Conservation (phyloP, 495 filamentous ascomycete species). For the Penicillium turbatum region DNA sequence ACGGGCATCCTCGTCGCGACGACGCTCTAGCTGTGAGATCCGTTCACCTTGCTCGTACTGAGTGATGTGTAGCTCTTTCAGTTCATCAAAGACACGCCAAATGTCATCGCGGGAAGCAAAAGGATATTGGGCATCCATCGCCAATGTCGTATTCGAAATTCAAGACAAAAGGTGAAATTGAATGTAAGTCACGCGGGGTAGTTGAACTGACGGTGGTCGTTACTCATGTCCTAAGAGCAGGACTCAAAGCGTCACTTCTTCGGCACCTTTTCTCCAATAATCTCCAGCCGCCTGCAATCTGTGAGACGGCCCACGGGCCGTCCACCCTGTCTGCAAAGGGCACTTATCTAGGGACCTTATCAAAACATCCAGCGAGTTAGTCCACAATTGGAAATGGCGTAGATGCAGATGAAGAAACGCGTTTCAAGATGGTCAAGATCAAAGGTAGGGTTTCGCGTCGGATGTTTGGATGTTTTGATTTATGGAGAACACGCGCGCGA, state of each 20-base stretch:
- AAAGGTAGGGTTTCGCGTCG: not conserved
- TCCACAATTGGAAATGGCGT: not conserved
- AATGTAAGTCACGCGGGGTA: not conserved
- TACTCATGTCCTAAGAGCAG: not conserved
- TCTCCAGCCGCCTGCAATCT: slow-evolving; percentile 36
- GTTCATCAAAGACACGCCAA: slow-evolving; percentile 81
- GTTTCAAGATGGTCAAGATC: not conserved
- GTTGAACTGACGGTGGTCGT: not conserved
- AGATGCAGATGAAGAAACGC: not conserved
- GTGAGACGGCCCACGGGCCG: slow-evolving; percentile 48
- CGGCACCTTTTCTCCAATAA: slow-evolving; percentile 8
- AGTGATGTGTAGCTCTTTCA: slow-evolving; percentile 73
- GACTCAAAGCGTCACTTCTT: not conserved
- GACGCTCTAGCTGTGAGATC: slow-evolving; percentile 71
- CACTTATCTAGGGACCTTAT: slow-evolving; percentile 14
- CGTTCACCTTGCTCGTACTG: slow-evolving; percentile 81
- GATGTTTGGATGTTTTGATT: no score
- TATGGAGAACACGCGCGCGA: not conserved
- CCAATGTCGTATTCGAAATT: slow-evolving; percentile 5
- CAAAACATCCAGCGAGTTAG: slow-evolving; percentile 17
- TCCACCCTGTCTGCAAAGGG: slow-evolving; percentile 34
- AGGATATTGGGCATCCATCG: slow-evolving; percentile 62
- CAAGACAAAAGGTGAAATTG: not conserved
- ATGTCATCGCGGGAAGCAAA: slow-evolving; percentile 71
- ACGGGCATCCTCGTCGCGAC: slow-evolving; percentile 75